Percentiles rank a stretch among this genome's conserved stretches.
These are phyloP conservation scores for Penicillium sp. DNA, from an alignment of 2,329 filamentous ascomycete species.

Conservation along the genomic window DNA sequence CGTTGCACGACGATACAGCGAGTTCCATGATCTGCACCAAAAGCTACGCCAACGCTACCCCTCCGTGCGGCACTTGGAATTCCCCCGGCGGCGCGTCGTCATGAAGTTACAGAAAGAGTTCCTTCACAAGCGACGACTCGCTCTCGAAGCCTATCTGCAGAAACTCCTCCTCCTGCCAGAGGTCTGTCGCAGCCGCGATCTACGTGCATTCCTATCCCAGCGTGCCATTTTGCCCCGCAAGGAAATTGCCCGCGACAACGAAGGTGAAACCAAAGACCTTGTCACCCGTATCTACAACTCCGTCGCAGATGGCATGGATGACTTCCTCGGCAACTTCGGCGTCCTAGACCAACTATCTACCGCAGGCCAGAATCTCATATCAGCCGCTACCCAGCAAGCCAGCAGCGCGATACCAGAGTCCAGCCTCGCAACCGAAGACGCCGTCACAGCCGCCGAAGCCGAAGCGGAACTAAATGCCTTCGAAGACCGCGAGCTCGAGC, in stretches of 20 bases:
- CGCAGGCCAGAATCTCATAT: constrained; percentile 74
- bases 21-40: constrained; percentile 93
- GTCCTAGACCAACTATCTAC: constrained; percentile 89
- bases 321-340: constrained; percentile 90
- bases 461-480: constrained; percentile 91
- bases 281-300: constrained; percentile 93
- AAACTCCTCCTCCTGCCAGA: constrained; percentile 79
- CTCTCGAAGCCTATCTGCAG: constrained; percentile 74
- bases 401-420: constrained; percentile 44
- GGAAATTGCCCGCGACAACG: constrained; percentile 45
- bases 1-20: constrained; percentile 85
- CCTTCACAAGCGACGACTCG: constrained; percentile 73
- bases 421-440: constrained; percentile 40
- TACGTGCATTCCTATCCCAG: constrained; percentile 83
- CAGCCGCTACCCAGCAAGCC: constrained; percentile 44
- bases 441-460: constrained; percentile 59
- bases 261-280: constrained; percentile 66
- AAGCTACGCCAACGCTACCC: constrained; percentile 74
- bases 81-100: constrained; percentile 81
- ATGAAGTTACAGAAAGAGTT: constrained; percentile 97
- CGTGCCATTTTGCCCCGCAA: constrained; percentile 65
- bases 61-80: constrained; percentile 80
- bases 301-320: constrained; percentile 94
- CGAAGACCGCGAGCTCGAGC: constrained; percentile 78
- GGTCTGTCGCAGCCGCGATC: constrained; percentile 83